These are phyloP conservation scores for Aspergillus neoniger DNA, from an alignment of 2,329 filamentous ascomycete genomes.

Conservation along the genomic window DNA sequence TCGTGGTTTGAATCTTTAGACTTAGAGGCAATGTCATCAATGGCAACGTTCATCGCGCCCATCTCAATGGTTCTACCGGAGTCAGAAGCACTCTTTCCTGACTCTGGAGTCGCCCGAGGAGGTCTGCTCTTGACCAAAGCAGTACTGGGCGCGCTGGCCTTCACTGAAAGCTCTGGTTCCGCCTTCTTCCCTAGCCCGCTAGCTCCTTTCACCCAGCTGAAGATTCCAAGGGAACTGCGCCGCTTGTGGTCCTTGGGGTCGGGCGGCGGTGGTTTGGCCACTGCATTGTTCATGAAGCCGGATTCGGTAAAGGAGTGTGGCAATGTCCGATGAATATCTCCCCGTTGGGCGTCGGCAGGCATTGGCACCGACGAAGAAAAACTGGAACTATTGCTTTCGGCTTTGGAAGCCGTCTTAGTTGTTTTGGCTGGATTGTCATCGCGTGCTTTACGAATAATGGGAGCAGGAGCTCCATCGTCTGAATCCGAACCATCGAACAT, in stretches of 20 bases:
- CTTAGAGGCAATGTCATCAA: constrained; percentile 21
- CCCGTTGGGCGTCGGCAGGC: constrained; percentile 14
- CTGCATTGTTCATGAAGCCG: constrained; percentile 19
- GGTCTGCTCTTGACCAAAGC: constrained; percentile 19
- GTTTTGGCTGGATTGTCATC: constrained; percentile 18
- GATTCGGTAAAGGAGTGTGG: constrained; percentile 34
- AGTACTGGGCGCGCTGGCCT: background rate
- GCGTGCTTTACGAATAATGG: constrained; percentile 35
- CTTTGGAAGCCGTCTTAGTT: constrained; percentile 12
- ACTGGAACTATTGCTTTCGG: constrained; percentile 18
- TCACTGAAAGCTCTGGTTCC: constrained; percentile 14
- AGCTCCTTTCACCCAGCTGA: constrained; percentile 45
- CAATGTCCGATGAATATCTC: constrained; percentile 17
- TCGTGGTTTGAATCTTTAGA: constrained; percentile 18
- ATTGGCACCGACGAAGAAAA: constrained; percentile 22
- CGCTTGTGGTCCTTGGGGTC: constrained; percentile 38
- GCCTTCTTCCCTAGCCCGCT: constrained; percentile 29
- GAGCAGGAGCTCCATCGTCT: constrained; percentile 38
- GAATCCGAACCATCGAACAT: constrained; percentile 28
- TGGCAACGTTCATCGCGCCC: constrained; percentile 10
- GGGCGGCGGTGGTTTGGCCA: constrained; percentile 29
- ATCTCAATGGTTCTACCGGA: constrained; percentile 1
- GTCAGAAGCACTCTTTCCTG: constrained; percentile 11
- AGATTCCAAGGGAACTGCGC: constrained; percentile 40
- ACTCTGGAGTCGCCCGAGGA: constrained; percentile 18